These are phyloP conservation scores for Adenanthera pavonina DNA, from an alignment of 306 rosid species.

Conservation along the genomic window DNA sequence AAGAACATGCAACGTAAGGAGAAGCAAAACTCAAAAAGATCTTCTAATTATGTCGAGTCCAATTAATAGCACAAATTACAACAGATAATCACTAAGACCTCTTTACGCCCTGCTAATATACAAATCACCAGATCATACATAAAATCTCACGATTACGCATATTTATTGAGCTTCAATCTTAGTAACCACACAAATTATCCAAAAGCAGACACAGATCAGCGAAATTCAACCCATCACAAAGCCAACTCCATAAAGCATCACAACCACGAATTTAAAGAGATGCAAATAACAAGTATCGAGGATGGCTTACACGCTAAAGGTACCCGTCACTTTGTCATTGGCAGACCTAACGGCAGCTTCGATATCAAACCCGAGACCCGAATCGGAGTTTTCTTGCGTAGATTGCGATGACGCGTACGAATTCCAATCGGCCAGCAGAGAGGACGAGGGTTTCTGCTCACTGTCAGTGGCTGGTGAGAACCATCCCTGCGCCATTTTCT, in stretches of 20 bases:
- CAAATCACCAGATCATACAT: conserved; percentile 3
- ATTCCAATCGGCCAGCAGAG: conserved; percentile 83
- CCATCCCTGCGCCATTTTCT: conserved; percentile 89
- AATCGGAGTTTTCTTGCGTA: conserved; percentile 49
- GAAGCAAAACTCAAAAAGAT: background rate
- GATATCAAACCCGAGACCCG: conserved; percentile 72
- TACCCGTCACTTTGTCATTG: conserved; percentile 81
- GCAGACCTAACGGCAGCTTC: conserved; percentile 95
- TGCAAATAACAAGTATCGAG: conserved; percentile 1
- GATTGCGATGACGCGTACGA: conserved; percentile 76
- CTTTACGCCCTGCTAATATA: background rate
- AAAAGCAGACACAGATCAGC: background rate
- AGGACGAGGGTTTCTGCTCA: conserved; percentile 60
- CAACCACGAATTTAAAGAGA: background rate
- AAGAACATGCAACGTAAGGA: background rate
- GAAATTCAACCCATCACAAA: background rate
- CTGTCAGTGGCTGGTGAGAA: conserved; percentile 53
- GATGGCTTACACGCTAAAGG: conserved; percentile 74
- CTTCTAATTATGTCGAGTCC: background rate
- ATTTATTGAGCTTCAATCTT: background rate
- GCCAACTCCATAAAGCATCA: background rate
- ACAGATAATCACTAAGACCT: background rate
- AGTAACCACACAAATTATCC: background rate
- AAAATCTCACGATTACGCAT: background rate
- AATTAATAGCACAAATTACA: background rate